phyloP scores from a whole-genome alignment of 805 yeast species.

The Peterozyma xylosa region DNA sequence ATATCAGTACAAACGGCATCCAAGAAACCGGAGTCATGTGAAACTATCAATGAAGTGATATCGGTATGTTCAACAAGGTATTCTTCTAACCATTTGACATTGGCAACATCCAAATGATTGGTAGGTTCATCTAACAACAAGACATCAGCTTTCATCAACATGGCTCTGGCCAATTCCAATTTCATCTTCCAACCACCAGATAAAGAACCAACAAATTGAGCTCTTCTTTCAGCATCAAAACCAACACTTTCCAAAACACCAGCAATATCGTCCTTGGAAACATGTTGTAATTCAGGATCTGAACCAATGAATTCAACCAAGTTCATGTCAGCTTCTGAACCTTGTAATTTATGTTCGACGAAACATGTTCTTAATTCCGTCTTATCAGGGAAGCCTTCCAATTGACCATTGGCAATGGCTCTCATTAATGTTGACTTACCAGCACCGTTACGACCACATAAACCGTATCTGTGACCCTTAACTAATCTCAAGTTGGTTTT shows the following conservation, averaged over 20 bases:
- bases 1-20: constrained; percentile 96
- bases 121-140: constrained; percentile 96
- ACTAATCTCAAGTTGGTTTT: constrained; percentile 82
- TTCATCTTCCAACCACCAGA: constrained; percentile 99
- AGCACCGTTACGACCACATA: constrained; percentile 98
- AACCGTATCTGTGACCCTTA: constrained; percentile 95
- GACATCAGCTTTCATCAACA: constrained; percentile 96
- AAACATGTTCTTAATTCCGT: constrained; percentile 85
- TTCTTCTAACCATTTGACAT: constrained; percentile 91
- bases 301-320: constrained; percentile 81
- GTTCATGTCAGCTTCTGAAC: constrained; percentile 87
- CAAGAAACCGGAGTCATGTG: constrained; percentile 96
- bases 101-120: constrained; percentile 91
- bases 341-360: constrained; percentile 95
- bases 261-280: constrained; percentile 65
- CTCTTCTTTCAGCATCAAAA: constrained; percentile 82
- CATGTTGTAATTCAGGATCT: constrained; percentile 70
- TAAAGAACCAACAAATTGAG: constrained; percentile 86
- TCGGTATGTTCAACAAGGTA: constrained; percentile 76
- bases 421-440: constrained; percentile 98
- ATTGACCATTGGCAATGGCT: constrained; percentile 91
- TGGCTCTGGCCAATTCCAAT: constrained; percentile 96
- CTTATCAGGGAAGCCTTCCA: constrained; percentile 95
- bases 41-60: constrained; percentile 90
- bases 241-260: constrained; percentile 79